phyloP scores from a whole-genome alignment of 1,139 yeast genomes.

The Kodamaea sp. region DNA sequence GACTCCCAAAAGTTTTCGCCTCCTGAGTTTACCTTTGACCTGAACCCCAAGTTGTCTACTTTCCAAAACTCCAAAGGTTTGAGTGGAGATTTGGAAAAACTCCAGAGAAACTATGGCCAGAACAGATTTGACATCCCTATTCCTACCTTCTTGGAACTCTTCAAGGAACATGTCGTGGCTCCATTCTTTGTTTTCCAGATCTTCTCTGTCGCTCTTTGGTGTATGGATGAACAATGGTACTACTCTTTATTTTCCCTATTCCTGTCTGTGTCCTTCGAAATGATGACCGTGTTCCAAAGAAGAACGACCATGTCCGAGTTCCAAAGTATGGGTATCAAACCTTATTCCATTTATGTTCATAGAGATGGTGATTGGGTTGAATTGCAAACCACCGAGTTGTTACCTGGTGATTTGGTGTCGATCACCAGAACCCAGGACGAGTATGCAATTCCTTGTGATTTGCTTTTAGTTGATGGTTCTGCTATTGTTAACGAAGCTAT shows the following conservation, averaged over 20 bases:
- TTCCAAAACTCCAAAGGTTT: constrained; percentile 70
- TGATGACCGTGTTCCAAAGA: constrained; percentile 93
- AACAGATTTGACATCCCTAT: constrained; percentile 93
- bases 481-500: constrained; percentile 96
- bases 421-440: constrained; percentile 87
- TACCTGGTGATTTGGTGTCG: constrained; percentile 93
- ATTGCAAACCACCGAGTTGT: constrained; percentile 68
- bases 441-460: constrained; percentile 94
- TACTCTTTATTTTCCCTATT: constrained; percentile 87
- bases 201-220: constrained; percentile 94
- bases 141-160: constrained; percentile 86
- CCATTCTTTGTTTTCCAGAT: constrained; percentile 97
- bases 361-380: constrained; percentile 73
- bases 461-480: constrained; percentile 80
- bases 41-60: constrained; percentile 54
- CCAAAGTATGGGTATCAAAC: constrained; percentile 96
- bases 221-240: constrained; percentile 97
- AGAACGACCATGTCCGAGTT: constrained; percentile 92
- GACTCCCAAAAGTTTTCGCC: constrained; percentile 65
- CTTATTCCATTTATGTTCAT: constrained; percentile 72
- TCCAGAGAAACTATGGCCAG: constrained; percentile 69
- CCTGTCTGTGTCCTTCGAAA: constrained; percentile 91
- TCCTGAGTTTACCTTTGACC: constrained; percentile 77
- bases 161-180: constrained; percentile 97
- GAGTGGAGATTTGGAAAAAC: constrained; percentile 55